Base-by-base conservation (phyloP, 2,329 filamentous ascomycete genomes). In the Colletotrichum higginsianum region DNA sequence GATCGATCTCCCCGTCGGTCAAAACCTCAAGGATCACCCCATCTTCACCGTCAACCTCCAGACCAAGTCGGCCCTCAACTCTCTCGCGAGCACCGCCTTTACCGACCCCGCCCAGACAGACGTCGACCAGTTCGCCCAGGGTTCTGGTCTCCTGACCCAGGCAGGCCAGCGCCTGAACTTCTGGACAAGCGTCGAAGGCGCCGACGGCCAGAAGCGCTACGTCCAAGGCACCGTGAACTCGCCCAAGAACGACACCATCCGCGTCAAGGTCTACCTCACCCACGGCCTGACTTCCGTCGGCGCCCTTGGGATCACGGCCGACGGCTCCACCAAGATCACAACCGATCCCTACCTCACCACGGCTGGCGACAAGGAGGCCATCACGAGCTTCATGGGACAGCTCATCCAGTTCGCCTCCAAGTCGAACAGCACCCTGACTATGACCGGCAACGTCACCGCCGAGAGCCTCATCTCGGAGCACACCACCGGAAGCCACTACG, bases 261-360 rank as follows among this genome's bases (percentile, higher is more conserved):
- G 82, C 58, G 80, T 85, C 58, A 84, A 86, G 76, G 80, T 87
- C 4, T 88, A 87, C 79, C 82, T 89, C 16, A 87, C 83, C 23
- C 86, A 87, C 53, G 85, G 85, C 12, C 82, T 85, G 4, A 84
- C 83, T 9, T 87, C 87, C 50, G 80, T 83, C 62, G 84, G 86
- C 42, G 76, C 83, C n/a, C 79, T 87, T 18, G 78, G 79, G n/a
- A 83, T 86, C 46, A 83, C 82, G 35, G 77, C 80, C 23, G 75
- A 79, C 0, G 83, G 82, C 21, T 74, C 78, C 18, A 87, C 86
- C 49, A 81, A 84, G 72, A 83, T 85, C 46, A 80, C 79, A 13
- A 80, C 80, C 26, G 76, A 79, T 57, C 80, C 83, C 15, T 82
- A 76, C 75, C 77, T 72, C 3, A 72, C 80, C 67, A 84, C 77